Evolutionary conservation across 495 filamentous ascomycete genomes (phyloP), one percentile per base, ranked within the genome.

Genomic region (Niebla homalea): DNA sequence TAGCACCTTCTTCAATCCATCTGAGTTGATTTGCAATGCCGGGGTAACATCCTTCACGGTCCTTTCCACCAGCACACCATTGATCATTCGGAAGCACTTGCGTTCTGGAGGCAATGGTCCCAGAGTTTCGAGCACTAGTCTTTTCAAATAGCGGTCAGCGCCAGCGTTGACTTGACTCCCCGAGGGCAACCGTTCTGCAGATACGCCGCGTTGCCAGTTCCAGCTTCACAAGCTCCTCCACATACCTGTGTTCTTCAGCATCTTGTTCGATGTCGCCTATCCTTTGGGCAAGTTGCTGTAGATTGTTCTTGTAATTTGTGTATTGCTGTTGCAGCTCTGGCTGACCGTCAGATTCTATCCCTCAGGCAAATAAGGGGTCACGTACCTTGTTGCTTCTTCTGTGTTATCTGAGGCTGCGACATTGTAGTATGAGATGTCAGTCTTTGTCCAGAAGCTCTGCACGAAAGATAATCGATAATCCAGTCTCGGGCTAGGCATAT

Each of bases 1-100:
- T 51, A 98, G 70, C n/a, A 97, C 89, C 61, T 93, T 92, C 72
- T 86, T 93, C 65, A 98, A 63, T 19, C 92, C 90, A 52, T 96
- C 92, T 23, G 85, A 83, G 66, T 96, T 97, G n/a, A 87, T 95
- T 67, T 85, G 81, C 45, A 98, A 73, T 22, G 87, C 83, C 10
- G 92, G 92, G 36, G 94, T 72, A 36, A 97, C 86, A 65, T 97
- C 89, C 64, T 83, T 71, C 53, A 98, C 85, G 42, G 92, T 94
- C 57, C 90, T 76, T 70, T 98, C 93, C 52, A 92, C 85, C 47
- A 98, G 66, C 14, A 97, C 90, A 48, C 92, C 93, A 64, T 97
- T 96, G 63, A 98, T 89, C 83, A 98, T 85, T 57, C 92, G 89
- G 68, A 97, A 98, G 68, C 90, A 97, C 73, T 94, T 97, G 53